These are phyloP conservation scores for Penicillium expansum DNA, from an alignment of 2,329 filamentous ascomycete genomes.

Conservation along the genomic window DNA sequence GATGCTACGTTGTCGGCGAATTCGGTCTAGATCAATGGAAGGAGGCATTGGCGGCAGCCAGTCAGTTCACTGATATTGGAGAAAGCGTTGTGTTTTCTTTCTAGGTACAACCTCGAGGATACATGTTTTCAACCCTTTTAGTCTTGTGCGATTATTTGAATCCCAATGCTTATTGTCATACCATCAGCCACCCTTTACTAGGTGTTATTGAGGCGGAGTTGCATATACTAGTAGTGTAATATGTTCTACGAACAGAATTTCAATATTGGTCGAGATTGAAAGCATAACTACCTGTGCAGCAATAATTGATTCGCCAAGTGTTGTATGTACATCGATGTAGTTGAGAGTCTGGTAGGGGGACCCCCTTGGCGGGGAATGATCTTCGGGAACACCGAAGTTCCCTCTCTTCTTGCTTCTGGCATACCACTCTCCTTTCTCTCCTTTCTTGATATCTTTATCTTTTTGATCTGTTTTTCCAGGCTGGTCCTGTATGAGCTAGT, in stretches of 20 bases:
- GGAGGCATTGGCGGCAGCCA: neutral
- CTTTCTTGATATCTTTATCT: conserved; percentile 6
- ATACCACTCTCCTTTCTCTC: conserved; percentile 3
- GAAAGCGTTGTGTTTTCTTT: neutral
- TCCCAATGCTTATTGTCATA: neutral
- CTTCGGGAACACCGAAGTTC: conserved; percentile 14
- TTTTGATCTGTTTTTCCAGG: conserved; percentile 20
- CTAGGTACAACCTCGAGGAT: neutral
- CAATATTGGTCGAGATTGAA: neutral
- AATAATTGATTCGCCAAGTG: neutral
- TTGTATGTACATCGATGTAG: neutral
- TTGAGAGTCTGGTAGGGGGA: neutral
- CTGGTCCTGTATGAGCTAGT: conserved; percentile 34
- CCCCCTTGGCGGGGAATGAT: conserved; percentile 10
- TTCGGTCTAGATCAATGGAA: neutral
- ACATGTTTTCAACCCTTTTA: neutral
- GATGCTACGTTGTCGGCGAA: neutral
- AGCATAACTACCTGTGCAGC: neutral
- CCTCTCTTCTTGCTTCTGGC: conserved; percentile 5
- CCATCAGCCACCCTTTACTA: neutral
- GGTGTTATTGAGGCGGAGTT: neutral
- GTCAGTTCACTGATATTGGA: neutral
- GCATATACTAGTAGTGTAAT: neutral
- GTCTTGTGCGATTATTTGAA: neutral
- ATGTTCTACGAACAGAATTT: neutral